Percentiles rank a stretch among this genome's conserved stretches.
phyloP scores from a whole-genome alignment of 164 flowering plant genomes.

The Buxus sempervirens region DNA sequence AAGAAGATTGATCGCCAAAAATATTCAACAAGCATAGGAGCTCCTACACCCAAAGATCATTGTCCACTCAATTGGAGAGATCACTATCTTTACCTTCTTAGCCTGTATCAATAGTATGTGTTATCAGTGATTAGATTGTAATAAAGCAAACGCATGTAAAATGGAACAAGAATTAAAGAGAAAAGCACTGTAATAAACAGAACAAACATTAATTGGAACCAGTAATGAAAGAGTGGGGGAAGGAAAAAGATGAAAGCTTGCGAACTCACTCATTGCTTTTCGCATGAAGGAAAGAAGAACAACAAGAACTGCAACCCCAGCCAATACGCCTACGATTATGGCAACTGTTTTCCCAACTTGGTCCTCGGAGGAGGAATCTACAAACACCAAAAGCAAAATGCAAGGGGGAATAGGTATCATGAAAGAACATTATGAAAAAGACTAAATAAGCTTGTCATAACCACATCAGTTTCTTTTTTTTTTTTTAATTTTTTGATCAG shows the following conservation, averaged over 20 bases:
- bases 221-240: not conserved
- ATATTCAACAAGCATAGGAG: slow-evolving; percentile 2
- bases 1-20: slow-evolving; percentile 3
- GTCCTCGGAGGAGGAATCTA: slow-evolving; percentile 59
- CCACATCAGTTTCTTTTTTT: too few relatives aligned
- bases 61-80: not conserved
- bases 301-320: slow-evolving; percentile 64
- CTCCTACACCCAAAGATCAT: too few relatives aligned
- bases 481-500: too few relatives aligned
- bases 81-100: slow-evolving; percentile 8
- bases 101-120: slow-evolving; percentile 6
- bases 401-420: not conserved
- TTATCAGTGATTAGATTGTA: not conserved
- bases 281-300: slow-evolving; percentile 70
- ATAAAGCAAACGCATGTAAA: not conserved
- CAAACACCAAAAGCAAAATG: slow-evolving; percentile 8
- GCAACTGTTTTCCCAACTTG: slow-evolving; percentile 78
- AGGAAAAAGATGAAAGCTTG: not conserved
- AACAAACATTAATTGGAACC: not conserved
- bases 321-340: slow-evolving; percentile 70
- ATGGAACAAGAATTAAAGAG: not conserved
- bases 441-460: not conserved
- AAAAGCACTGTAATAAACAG: not conserved
- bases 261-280: slow-evolving; percentile 37
- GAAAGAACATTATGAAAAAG: not conserved